Evolutionary conservation across 1,284 basidiomycete genomes (phyloP).

Genomic region (Tilletia setariae): DNA sequence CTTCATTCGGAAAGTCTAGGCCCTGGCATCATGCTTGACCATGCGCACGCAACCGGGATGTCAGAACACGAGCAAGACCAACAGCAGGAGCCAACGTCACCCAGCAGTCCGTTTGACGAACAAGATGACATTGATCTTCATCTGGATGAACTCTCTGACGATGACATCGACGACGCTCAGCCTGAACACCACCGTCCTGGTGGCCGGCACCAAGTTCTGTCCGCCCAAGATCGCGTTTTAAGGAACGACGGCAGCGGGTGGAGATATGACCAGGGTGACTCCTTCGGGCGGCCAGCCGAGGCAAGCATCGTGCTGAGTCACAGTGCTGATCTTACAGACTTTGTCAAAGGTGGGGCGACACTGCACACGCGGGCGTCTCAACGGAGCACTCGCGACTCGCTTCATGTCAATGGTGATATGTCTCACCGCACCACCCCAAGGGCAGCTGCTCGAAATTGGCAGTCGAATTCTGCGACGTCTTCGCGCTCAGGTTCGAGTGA

Average conservation of each 20-base stretch:
- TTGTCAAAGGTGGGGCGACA: neutral
- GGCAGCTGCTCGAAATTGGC: neutral
- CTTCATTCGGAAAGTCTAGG: neutral
- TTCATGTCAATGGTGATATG: no score
- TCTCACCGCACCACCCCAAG: neutral
- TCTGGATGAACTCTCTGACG: conserved; percentile 14
- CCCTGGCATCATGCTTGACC: neutral
- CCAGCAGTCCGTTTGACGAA: neutral
- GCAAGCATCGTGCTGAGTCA: neutral
- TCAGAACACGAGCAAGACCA: no score
- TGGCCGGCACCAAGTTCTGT: no score
- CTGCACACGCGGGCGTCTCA: no score
- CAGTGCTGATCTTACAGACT: neutral
- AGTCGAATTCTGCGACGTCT: neutral
- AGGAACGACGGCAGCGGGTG: conserved; percentile 14
- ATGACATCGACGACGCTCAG: neutral
- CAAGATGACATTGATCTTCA: conserved; percentile 10
- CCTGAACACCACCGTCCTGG: no score
- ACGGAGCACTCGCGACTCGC: no score
- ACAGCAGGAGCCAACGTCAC: neutral
- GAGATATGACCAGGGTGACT: neutral
- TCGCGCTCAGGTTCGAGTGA: neutral
- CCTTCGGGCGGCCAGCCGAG: conserved; percentile 3
- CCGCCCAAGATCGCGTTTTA: neutral
- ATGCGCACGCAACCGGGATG: no score